A percentile compares a stretch with the other conserved stretches of the same genome.
Conservation (phyloP, 805 yeast species). For the Blastobotrys americana region DNA sequence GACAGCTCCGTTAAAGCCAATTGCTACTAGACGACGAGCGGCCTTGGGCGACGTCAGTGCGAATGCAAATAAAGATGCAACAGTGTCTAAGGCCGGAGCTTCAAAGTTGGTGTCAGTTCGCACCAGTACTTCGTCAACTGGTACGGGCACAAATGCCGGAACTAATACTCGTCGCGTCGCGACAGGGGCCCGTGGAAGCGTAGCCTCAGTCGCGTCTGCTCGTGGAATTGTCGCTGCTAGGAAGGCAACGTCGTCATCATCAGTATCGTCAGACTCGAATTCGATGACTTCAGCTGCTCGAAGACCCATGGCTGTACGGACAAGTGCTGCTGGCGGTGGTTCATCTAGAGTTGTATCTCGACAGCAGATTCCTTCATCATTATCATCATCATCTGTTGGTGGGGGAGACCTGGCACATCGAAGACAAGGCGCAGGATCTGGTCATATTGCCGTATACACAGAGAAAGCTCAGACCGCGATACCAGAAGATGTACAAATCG, state of each 20-base stretch:
- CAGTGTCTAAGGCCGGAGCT: background rate
- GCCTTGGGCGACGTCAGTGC: conserved; percentile 31
- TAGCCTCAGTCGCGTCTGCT: background rate
- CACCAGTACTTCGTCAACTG: background rate
- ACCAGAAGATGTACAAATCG: too few relatives aligned
- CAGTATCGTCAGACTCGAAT: background rate
- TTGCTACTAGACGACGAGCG: conserved; percentile 25
- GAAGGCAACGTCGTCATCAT: background rate
- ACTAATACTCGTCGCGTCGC: background rate
- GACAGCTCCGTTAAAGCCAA: conserved; percentile 3
- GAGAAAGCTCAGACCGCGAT: background rate
- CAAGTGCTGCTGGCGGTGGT: background rate
- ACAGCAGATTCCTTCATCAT: background rate
- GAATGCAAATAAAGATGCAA: conserved; percentile 22
- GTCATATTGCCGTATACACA: background rate
- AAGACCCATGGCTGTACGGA: background rate
- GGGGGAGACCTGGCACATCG: background rate
- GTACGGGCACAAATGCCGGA: conserved; percentile 2
- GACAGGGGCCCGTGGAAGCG: background rate
- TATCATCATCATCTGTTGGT: background rate
- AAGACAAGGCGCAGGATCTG: background rate
- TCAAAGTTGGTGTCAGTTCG: background rate
- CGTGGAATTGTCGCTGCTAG: background rate
- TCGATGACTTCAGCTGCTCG: background rate
- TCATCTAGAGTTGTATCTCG: too few relatives aligned